Conservation (phyloP, 257 asterid species). For the Jasminum sambac region DNA sequence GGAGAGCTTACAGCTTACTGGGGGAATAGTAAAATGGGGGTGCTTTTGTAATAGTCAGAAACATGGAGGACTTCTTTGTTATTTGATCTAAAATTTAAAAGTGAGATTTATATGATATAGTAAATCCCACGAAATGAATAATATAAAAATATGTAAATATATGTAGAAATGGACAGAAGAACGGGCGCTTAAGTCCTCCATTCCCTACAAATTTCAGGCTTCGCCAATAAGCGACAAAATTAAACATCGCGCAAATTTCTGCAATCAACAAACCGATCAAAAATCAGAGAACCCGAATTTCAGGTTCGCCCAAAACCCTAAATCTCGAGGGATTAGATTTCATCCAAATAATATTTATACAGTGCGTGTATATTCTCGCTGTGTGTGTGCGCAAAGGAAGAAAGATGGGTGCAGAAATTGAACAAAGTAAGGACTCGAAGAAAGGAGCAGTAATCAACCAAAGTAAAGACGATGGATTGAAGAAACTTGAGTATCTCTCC, state of each 20-base stretch:
- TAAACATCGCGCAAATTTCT: not conserved
- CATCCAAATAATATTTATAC: not conserved
- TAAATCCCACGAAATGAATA: too few relatives aligned
- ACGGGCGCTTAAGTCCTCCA: too few relatives aligned
- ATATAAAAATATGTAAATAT: too few relatives aligned
- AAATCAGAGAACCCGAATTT: not conserved
- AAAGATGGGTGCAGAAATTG: slow-evolving; percentile 36
- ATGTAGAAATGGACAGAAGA: too few relatives aligned
- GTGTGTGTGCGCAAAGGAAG: not conserved
- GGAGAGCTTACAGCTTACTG: too few relatives aligned
- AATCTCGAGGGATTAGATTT: not conserved
- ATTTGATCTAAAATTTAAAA: not conserved
- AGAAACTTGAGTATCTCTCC: slow-evolving; percentile 73
- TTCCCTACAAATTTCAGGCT: not conserved
- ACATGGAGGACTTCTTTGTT: not conserved
- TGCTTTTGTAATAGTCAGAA: not conserved
- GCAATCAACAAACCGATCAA: too few relatives aligned
- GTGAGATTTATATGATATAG: too few relatives aligned
- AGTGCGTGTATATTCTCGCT: not conserved
- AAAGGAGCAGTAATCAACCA: slow-evolving; percentile 30
- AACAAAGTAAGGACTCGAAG: slow-evolving; percentile 41
- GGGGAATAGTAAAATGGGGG: not conserved
- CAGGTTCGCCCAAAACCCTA: slow-evolving; percentile 3
- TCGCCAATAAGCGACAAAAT: not conserved
- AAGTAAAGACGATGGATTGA: slow-evolving; percentile 44